A percentile compares a stretch with the other conserved stretches of the same genome.
Evolutionary conservation across 768 basidiomycete genomes (phyloP).

Genomic region (Megacollybia marginata): DNA sequence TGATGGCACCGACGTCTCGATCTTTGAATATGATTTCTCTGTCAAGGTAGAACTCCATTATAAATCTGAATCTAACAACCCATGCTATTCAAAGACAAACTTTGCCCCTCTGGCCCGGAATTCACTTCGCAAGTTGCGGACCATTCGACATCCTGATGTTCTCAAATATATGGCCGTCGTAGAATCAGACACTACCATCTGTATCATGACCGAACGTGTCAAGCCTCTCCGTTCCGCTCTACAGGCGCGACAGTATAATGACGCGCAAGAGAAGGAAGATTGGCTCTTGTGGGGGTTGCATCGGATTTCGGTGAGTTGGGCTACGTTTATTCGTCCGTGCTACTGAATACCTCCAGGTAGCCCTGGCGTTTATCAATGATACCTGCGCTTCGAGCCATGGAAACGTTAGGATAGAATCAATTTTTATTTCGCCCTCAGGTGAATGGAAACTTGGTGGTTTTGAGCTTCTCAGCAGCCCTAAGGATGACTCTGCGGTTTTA

Average conservation of each 20-base stretch:
- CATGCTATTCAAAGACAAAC: conserved; percentile 39
- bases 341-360: conserved; percentile 46
- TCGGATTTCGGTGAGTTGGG: conserved; percentile 69
- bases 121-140: conserved; percentile 81
- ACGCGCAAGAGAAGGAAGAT: conserved; percentile 65
- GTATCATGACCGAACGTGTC: conserved; percentile 94
- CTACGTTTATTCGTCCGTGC: not conserved
- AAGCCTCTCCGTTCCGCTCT: conserved; percentile 62
- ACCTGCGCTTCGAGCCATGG: conserved; percentile 80
- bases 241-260: conserved; percentile 54
- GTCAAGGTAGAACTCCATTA: too few species aligned
- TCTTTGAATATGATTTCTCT: conserved; percentile 87
- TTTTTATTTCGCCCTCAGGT: conserved; percentile 88
- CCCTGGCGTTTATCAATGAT: conserved; percentile 85
- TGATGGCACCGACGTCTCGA: conserved; percentile 75
- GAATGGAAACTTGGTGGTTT: conserved; percentile 98
- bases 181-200: conserved; percentile 80
- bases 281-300: conserved; percentile 94
- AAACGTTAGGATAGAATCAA: conserved; percentile 60
- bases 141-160: conserved; percentile 91
- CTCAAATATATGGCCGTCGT: conserved; percentile 92
- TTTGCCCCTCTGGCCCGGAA: conserved; percentile 78
- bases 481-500: conserved; percentile 69
- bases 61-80: too few species aligned
- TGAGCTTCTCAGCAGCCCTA: conserved; percentile 78